A percentile compares a stretch with the other conserved stretches of the same genome.
phyloP scores from a whole-genome alignment of 2,329 filamentous ascomycete genomes.

The Tolypocladium endophyticum region DNA sequence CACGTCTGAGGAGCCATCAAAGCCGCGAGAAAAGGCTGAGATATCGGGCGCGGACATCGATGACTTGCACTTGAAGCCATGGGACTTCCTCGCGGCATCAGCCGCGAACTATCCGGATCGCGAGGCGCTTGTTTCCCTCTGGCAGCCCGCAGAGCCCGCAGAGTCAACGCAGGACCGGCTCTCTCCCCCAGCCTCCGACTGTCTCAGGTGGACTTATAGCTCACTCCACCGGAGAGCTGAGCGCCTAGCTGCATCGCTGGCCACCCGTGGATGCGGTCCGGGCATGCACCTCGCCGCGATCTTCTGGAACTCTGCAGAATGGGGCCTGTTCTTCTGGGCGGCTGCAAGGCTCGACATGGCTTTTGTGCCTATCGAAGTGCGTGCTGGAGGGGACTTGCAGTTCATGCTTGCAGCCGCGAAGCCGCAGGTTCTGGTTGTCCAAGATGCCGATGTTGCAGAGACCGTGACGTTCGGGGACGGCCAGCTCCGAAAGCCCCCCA shows the following conservation, averaged over 20 bases:
- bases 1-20: not conserved
- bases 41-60: conserved; percentile 14
- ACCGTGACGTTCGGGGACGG: not conserved
- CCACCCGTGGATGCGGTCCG: conserved; percentile 11
- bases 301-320: conserved; percentile 27
- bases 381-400: conserved; percentile 10
- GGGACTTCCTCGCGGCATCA: conserved; percentile 20
- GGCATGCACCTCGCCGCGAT: conserved; percentile 20
- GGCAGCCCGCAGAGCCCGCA: conserved; percentile 13
- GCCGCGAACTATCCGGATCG: conserved; percentile 15
- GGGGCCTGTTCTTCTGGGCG: conserved; percentile 26
- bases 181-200: conserved; percentile 1
- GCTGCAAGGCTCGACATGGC: conserved; percentile 20
- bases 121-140: conserved; percentile 25
- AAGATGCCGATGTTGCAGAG: conserved; percentile 13
- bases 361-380: conserved; percentile 24
- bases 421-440: conserved; percentile 20
- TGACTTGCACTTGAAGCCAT: conserved; percentile 18
- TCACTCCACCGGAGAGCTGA: conserved; percentile 14
- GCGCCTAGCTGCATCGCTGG: conserved; percentile 13
- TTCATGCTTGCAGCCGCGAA: conserved; percentile 11
- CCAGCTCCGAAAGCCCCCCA: not conserved
- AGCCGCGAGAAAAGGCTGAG: conserved; percentile 12
- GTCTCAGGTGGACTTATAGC: conserved; percentile 20
- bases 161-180: not conserved